Evolutionary conservation across 139 green algal genomes (phyloP).

Genomic region (Picochlorum sp.): DNA sequence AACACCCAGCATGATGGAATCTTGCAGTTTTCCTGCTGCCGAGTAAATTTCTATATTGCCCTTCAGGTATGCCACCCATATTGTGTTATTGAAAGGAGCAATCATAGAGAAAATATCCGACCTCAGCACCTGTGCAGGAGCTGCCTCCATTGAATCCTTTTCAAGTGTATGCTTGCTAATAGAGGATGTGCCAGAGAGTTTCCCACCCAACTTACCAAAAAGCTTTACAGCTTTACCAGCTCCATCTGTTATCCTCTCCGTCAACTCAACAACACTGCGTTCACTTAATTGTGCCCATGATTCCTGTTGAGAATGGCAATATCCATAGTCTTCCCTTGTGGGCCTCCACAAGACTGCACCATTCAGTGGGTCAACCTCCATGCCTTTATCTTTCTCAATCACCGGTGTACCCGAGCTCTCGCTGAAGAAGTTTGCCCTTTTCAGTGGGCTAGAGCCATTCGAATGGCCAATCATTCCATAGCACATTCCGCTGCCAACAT

Average conservation of each 20-base stretch:
- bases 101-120: not conserved
- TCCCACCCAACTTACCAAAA: conserved; percentile 5
- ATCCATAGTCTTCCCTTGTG: not conserved
- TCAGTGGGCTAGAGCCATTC: not conserved
- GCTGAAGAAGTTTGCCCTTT: not conserved
- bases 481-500: conserved; percentile 32
- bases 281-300: conserved; percentile 36
- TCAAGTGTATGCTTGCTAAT: not conserved
- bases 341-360: conserved; percentile 11
- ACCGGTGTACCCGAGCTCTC: not conserved
- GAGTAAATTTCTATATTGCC: conserved; percentile 55
- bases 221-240: conserved; percentile 35
- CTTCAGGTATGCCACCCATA: conserved; percentile 48
- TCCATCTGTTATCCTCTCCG: conserved; percentile 29
- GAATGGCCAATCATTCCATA: conserved; percentile 15
- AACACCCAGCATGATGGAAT: conserved; percentile 13
- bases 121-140: not conserved
- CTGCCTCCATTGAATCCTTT: not conserved
- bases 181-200: not conserved
- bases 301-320: conserved; percentile 22
- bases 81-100: conserved; percentile 12
- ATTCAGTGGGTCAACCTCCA: conserved; percentile 26
- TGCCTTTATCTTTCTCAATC: conserved; percentile 14
- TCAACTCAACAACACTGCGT: conserved; percentile 26
- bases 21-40: conserved; percentile 35